Base-by-base conservation (phyloP, 257 asterid species). In the Salvia splendens region DNA sequence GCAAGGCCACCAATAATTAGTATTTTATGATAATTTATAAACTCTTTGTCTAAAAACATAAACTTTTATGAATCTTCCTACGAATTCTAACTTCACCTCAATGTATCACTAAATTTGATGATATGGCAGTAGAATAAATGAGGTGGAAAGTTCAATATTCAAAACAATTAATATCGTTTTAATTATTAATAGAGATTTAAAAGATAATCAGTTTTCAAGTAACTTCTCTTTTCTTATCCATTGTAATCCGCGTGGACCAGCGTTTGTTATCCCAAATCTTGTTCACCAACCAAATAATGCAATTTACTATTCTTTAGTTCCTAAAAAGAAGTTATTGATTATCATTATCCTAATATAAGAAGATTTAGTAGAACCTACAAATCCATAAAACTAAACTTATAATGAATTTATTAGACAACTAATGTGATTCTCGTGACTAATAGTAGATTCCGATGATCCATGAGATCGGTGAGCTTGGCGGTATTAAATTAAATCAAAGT, bases 261-360 rank as follows among this genome's bases (percentile, higher is more conserved):
- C 56, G 17, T 62, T 54, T 74, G 67, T 63, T 68, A 30, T 24
- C 17, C 71, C 74, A 55, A 54, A 61, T 35, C 47, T 59, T 5
- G 16, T 51, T 32, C 66, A 71, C 71, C 77, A 61, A 77, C 69
- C 70, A 20, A 41, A 67, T 53, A 14, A 40, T 71, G 62, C 55
- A 60, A 54, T 62, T 57, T 58, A 30, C 4, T 15, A 12, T 55
- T 9, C 28, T 53, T 32, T 46, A 45, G 17, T 0, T 47, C 30
- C 30, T 24, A 24, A 24, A 24, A 24, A 24, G 30, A 24, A 24
- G 8, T n/a, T 4, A 47, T 47, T 47, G 5, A 47, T 12, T 47
- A 49, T 0, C 3, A 50, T 6, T 7, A 46, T 16, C 20, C 32
- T 24, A 66, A 36, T 55, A 20, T 33, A 54, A 41, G 49, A 73